phyloP scores from a whole-genome alignment of 2,329 filamentous ascomycete genomes.

The Coniosporium tulheliwenetii region DNA sequence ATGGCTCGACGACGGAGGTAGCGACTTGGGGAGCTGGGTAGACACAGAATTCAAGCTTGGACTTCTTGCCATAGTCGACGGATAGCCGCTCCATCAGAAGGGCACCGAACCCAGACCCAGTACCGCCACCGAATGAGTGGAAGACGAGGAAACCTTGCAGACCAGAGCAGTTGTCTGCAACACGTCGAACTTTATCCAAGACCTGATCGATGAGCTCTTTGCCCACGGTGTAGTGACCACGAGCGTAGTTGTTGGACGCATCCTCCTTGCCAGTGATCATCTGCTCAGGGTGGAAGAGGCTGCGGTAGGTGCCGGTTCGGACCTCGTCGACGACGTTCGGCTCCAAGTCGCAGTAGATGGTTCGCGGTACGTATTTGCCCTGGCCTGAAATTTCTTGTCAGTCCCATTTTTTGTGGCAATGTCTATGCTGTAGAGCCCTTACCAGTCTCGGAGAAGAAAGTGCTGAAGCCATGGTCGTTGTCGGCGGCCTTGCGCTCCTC shows the following conservation, averaged over 20 bases:
- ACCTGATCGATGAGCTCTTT: conserved; percentile 99
- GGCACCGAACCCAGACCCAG: conserved; percentile 95
- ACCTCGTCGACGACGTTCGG: conserved; percentile 99
- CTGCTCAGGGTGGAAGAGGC: conserved; percentile 95
- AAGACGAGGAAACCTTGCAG: conserved; percentile 99
- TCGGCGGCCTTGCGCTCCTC: conserved; percentile 92
- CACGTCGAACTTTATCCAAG: conserved; percentile 90
- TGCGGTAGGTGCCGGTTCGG: conserved; percentile 90
- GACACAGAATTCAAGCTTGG: conserved; percentile 98
- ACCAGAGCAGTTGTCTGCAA: conserved; percentile 94
- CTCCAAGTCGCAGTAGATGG: conserved; percentile 99
- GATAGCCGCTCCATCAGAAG: conserved; percentile 98
- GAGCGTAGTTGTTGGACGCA: conserved; percentile 99
- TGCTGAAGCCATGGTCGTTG: conserved; percentile 96
- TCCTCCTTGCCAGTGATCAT: conserved; percentile 99
- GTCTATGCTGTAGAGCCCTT: conserved; percentile 29
- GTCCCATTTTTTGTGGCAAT: conserved; percentile 5
- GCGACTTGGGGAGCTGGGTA: conserved; percentile 96
- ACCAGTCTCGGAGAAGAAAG: conserved; percentile 99
- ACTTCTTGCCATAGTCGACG: conserved; percentile 99
- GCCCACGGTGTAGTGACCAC: conserved; percentile 98
- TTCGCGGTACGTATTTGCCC: conserved; percentile 97
- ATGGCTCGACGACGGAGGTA: conserved; percentile 95
- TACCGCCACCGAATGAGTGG: conserved; percentile 99
- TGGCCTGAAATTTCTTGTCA: conserved; percentile 44